A percentile compares a stretch with the other conserved stretches of the same genome.
phyloP scores from a whole-genome alignment of 2,329 filamentous ascomycete species.

The Ampelomyces quisqualis region DNA sequence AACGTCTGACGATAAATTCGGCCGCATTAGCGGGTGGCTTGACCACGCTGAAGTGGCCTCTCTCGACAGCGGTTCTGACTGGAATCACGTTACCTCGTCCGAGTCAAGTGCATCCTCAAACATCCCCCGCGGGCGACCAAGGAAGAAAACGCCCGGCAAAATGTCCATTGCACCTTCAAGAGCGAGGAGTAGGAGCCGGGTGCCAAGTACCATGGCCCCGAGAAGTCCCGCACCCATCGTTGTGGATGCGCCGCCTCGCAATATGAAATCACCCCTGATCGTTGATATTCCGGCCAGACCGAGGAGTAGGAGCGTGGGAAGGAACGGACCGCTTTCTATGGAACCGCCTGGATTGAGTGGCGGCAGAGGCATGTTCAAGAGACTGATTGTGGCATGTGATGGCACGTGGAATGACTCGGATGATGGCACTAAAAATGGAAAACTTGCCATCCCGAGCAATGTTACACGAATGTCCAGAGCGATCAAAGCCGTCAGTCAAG shows the following conservation, averaged over 20 bases:
- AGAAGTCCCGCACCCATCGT: slow-evolving; percentile 27
- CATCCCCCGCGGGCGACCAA: slow-evolving; percentile 15
- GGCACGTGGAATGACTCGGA: slow-evolving; percentile 55
- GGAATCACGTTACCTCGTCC: slow-evolving; percentile 23
- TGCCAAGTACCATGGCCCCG: slow-evolving; percentile 29
- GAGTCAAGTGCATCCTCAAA: slow-evolving; percentile 22
- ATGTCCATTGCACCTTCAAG: slow-evolving; percentile 34
- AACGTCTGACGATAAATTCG: slow-evolving; percentile 12
- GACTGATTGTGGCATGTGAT: slow-evolving; percentile 45
- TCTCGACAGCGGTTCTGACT: slow-evolving; percentile 22
- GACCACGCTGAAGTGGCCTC: slow-evolving; percentile 24
- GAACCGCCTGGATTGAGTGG: slow-evolving; percentile 38
- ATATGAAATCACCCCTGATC: slow-evolving; percentile 32
- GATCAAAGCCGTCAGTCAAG: slow-evolving; percentile 50
- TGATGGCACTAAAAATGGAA: slow-evolving; percentile 48
- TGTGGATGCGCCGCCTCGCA: slow-evolving; percentile 23
- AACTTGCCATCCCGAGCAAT: slow-evolving; percentile 51
- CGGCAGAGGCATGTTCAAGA: slow-evolving; percentile 44
- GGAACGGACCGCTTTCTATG: slow-evolving; percentile 22
- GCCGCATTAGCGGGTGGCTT: slow-evolving; percentile 17
- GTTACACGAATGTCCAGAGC: slow-evolving; percentile 53
- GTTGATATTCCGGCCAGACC: slow-evolving; percentile 30
- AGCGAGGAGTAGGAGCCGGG: slow-evolving; percentile 33
- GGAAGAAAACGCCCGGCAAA: slow-evolving; percentile 13
- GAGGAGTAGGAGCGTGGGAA: slow-evolving; percentile 29